Base-by-base conservation (phyloP, 805 yeast genomes). In the Lachancea meyersii region DNA sequence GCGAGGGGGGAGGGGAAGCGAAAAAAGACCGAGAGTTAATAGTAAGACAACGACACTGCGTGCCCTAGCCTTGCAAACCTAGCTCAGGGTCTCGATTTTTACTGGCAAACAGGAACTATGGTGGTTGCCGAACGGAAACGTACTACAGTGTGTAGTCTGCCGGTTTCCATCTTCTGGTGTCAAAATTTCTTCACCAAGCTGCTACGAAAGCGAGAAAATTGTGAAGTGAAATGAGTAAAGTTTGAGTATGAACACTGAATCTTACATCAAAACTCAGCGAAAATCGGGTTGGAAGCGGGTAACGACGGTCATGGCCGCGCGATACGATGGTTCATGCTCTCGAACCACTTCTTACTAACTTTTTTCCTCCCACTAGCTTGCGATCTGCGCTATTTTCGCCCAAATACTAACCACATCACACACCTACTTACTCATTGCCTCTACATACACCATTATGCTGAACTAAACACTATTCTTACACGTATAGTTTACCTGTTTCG, bases 211-310 rank as follows among this genome's bases (percentile, higher is more conserved):
- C 30, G 41, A 38, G 41, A 38, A 38, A 30, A 30, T 38, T 38
- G 41, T 38, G n/a, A 18, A 26, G 5, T 20, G 22, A 38, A 37
- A 38, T 38, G 41, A 38, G 41, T 38, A 38, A 30, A 38, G 41
- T 30, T 38, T 38, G 41, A 38, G 41, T 38, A 38, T 16, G 21
- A 14, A 30, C 32, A n/a, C 17, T 13, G 17, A n/a, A 13, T 21
- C 26, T 14, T 28, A 9, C 13, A 27, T 30, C 14, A 10, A 30
- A 11, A 16, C 19, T 5, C 33, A 36, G 8, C 26, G 17, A 18
- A 18, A 18, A 32, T 14, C 14, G 23, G 16, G 20, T 32, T 9
- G 33, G 16, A 36, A 28, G 33, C 40, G 33, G 33, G 40, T 35
- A 35, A 35, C 38, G 28, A 24, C 18, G 18, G 14, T n/a, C 24